Conservation (phyloP, 129 eudicot genomes). For the Pulicaria dysenterica region DNA sequence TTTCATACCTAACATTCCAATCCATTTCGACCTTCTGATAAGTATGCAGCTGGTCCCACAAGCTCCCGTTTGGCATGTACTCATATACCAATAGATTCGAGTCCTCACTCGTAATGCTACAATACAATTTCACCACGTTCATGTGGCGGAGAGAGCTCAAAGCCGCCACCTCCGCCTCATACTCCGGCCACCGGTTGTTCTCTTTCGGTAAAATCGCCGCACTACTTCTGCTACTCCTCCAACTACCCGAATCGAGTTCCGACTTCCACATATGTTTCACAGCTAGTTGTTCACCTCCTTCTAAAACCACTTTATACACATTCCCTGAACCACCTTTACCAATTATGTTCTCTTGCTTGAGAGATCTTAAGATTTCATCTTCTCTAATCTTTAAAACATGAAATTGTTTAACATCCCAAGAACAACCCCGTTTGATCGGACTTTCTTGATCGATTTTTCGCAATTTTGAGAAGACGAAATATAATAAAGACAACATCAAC, state of each 20-base stretch:
- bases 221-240: constrained; percentile 42
- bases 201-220: constrained; percentile 46
- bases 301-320: constrained; percentile 50
- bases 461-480: constrained; percentile 35
- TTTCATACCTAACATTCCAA: constrained; percentile 55
- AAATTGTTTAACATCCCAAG: constrained; percentile 62
- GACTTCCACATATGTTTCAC: constrained; percentile 66
- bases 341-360: constrained; percentile 54
- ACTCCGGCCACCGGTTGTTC: constrained; percentile 43
- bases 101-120: constrained; percentile 66
- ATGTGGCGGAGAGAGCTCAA: constrained; percentile 64
- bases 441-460: constrained; percentile 23
- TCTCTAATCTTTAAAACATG: constrained; percentile 56
- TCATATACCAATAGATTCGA: constrained; percentile 63
- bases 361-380: constrained; percentile 49
- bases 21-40: constrained; percentile 49
- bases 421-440: constrained; percentile 32
- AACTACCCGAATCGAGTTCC: constrained; percentile 39
- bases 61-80: constrained; percentile 70
- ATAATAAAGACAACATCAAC: constrained; percentile 34
- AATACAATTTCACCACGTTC: constrained; percentile 69
- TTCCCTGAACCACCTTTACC: constrained; percentile 72
- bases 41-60: constrained; percentile 68
- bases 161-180: constrained; percentile 69
- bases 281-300: constrained; percentile 53